Conservation (phyloP, 1,139 yeast species). For the Scheffersomyces titani region DNA sequence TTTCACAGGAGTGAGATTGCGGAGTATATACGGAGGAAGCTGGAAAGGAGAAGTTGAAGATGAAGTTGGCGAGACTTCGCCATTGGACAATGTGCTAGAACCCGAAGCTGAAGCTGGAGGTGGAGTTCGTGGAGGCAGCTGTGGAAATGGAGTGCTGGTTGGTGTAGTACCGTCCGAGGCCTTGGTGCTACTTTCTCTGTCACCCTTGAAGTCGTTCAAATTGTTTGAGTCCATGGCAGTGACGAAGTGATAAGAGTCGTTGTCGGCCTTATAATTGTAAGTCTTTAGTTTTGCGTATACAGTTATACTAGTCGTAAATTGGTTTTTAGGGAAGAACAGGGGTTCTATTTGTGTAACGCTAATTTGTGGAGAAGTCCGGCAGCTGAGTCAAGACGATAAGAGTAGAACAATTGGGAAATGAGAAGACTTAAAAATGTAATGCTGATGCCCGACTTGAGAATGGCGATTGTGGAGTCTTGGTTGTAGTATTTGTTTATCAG, state of each 20-base stretch:
- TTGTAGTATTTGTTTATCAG: not conserved
- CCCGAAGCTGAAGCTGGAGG: constrained; percentile 1
- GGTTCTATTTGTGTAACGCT: not conserved
- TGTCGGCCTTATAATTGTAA: not conserved
- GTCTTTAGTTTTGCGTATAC: not conserved
- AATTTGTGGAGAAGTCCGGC: not conserved
- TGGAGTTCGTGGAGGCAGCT: constrained; percentile 4
- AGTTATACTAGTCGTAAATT: not conserved
- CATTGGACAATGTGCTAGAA: not conserved
- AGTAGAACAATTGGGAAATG: not conserved
- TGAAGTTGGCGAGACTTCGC: not conserved
- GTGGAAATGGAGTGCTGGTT: not conserved
- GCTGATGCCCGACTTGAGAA: too few relatives aligned
- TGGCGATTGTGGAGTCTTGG: not conserved
- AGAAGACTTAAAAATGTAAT: too few relatives aligned
- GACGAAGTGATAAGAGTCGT: not conserved
- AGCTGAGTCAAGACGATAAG: not conserved
- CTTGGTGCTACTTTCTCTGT: not conserved
- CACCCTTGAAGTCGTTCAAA: not conserved
- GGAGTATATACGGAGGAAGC: constrained; percentile 18
- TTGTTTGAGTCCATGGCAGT: not conserved
- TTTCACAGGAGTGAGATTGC: constrained; percentile 20
- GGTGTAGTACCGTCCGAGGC: not conserved
- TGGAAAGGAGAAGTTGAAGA: constrained; percentile 7
- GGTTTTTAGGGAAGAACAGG: not conserved